Conservation (phyloP, 352 stramenopile genomes). For the Pythium brassicae region DNA sequence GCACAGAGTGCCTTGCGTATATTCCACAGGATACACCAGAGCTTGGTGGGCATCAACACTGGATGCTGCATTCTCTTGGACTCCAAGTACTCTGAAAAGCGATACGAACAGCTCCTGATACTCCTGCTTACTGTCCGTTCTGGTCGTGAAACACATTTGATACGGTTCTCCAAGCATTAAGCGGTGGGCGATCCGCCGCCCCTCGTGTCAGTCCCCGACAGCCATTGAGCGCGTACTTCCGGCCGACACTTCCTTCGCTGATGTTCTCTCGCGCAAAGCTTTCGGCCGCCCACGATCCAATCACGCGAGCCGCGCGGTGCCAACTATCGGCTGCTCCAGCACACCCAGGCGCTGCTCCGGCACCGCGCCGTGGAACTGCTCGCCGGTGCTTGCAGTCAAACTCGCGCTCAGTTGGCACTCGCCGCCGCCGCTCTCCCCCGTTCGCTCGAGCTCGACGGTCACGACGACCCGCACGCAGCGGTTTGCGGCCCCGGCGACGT, state of each 20-base stretch:
- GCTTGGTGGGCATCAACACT: too few species aligned
- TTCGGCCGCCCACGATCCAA: background rate
- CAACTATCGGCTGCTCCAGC: background rate
- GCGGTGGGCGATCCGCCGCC: conserved; percentile 49
- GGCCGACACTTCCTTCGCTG: background rate
- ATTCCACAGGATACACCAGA: too few species aligned
- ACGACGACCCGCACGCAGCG: conserved; percentile 2
- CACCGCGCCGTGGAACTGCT: background rate
- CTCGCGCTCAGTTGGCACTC: conserved; percentile 1
- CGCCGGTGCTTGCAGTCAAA: background rate
- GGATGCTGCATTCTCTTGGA: too few species aligned
- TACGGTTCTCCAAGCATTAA: conserved; percentile 58
- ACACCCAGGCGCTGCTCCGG: background rate
- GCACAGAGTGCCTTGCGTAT: too few species aligned
- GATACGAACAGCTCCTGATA: too few species aligned
- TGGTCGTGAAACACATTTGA: conserved; percentile 62
- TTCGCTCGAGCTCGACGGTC: background rate
- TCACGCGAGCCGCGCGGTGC: background rate
- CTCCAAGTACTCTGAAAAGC: too few species aligned
- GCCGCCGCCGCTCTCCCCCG: background rate
- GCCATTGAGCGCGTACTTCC: background rate
- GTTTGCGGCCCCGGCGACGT: background rate
- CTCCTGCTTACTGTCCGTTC: too few species aligned
- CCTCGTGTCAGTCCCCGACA: conserved; percentile 20
- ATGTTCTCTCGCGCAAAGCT: conserved; percentile 6